These are phyloP conservation scores for Colletotrichum chlorophyti DNA, from an alignment of 2,329 filamentous ascomycete genomes.

Conservation along the genomic window DNA sequence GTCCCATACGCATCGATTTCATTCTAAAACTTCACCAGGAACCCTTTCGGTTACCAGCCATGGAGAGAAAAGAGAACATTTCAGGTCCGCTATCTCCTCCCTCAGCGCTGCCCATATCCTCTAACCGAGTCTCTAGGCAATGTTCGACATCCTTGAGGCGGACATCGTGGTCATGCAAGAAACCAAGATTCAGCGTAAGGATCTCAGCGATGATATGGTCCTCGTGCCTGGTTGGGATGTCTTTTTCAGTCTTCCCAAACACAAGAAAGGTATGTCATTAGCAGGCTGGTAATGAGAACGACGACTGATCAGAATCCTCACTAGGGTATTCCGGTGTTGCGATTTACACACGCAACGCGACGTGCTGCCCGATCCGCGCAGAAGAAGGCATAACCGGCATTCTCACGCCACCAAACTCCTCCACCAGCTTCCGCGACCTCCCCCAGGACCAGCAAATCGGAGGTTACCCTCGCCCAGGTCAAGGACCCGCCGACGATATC, in stretches of 20 bases:
- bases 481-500: constrained; percentile 65
- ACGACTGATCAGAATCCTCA: background rate
- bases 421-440: constrained; percentile 75
- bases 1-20: background rate
- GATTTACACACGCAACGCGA: constrained; percentile 89
- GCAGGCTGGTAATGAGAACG: background rate
- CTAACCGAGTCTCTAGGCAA: constrained; percentile 59
- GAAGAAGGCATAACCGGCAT: constrained; percentile 94
- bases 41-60: constrained; percentile 85
- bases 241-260: constrained; percentile 89
- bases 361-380: constrained; percentile 84
- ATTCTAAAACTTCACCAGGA: constrained; percentile 53
- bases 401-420: constrained; percentile 75
- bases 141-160: constrained; percentile 92
- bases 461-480: constrained; percentile 78
- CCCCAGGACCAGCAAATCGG: constrained; percentile 80
- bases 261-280: constrained; percentile 79
- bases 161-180: constrained; percentile 97
- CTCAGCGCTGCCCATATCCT: background rate
- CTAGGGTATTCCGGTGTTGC: constrained; percentile 93
- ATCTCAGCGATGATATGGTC: constrained; percentile 94
- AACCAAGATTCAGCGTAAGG: constrained; percentile 93
- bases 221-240: constrained; percentile 94
- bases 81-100: constrained; percentile 52
- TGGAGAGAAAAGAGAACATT: constrained; percentile 77